These are phyloP conservation scores for Bisporella sp. DNA, from an alignment of 2,329 filamentous ascomycete genomes.

Conservation along the genomic window DNA sequence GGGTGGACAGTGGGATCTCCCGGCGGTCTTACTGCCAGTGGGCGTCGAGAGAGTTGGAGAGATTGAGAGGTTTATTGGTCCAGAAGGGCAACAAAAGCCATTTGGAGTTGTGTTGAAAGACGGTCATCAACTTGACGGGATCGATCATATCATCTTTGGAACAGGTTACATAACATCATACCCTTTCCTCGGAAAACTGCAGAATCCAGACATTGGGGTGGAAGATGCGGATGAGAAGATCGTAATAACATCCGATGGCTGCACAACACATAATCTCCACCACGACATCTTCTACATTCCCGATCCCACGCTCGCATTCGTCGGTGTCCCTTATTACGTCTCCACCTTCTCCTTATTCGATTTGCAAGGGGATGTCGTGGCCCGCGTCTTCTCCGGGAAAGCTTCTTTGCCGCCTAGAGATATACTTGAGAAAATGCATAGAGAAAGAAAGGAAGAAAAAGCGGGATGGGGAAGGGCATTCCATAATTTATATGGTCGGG, in stretches of 20 bases:
- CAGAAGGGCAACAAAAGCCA: slow-evolving; percentile 22
- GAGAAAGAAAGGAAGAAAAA: slow-evolving; percentile 33
- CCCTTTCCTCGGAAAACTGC: slow-evolving; percentile 49
- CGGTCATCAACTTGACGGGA: slow-evolving; percentile 41
- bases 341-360: slow-evolving; percentile 42
- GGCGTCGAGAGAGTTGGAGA: slow-evolving; percentile 5
- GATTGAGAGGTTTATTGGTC: neutral
- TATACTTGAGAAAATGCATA: slow-evolving; percentile 26
- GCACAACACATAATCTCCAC: slow-evolving; percentile 37
- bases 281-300: slow-evolving; percentile 44
- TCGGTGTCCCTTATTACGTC: slow-evolving; percentile 38
- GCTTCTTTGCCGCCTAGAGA: slow-evolving; percentile 28
- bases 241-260: slow-evolving; percentile 43
- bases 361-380: slow-evolving; percentile 38
- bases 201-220: slow-evolving; percentile 31
- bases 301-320: slow-evolving; percentile 35
- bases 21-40: slow-evolving; percentile 1
- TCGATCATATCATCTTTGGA: slow-evolving; percentile 55
- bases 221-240: slow-evolving; percentile 39
- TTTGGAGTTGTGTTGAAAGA: slow-evolving; percentile 43
- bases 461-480: slow-evolving; percentile 28
- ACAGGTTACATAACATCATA: slow-evolving; percentile 63
- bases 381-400: slow-evolving; percentile 32
- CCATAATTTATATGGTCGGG: slow-evolving; percentile 12
- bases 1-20: no score